Evolutionary conservation across 306 rosid genomes (phyloP), one percentile per base, ranked within the genome.

Genomic region (Pterocarpus macrocarpus): DNA sequence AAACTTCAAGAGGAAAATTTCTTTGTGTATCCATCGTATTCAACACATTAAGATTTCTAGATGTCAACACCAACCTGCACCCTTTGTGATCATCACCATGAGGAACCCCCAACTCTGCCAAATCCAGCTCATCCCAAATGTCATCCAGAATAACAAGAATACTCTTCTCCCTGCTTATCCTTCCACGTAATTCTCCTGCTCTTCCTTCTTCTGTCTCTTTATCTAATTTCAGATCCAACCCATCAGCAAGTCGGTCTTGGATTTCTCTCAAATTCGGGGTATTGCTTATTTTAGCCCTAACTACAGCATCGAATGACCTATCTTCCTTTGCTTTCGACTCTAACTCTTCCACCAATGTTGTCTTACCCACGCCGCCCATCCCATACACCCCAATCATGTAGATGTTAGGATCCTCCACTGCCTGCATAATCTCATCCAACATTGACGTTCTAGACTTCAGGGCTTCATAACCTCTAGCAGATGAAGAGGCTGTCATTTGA

Each of bases 101-200:
- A 5, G 77, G 83, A 47, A 80, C 36, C 57, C 83, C 83, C 30
- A 80, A 3, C 16, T 56, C 15, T 8, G 17, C 4, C 64, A 79
- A 59, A 45, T 69, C 64, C 2, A 79, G 5, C 16, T 33, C 35
- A 0, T 3, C 28, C 75, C 75, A 65, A 10, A 81, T 10, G 15
- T 81, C 75, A 55, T 81, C 80, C 2, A 73, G 5, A 36, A 81
- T 65, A 33, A 73, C 8, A 11, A 81, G 74, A 55, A 73, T 59
- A 34, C 1, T 64, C 16, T 41, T 64, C 69, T 64, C 53, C 4
- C 8, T 41, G 0, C 4, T 6, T 73, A 80, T 67, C 11, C 75
- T 78, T 2, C 22, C 2, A 1, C 33, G 61, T 33, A 80, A 59
- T 10, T 13, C 11, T 11, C 5, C 17, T 4, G 36, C 73, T 64